phyloP scores from a whole-genome alignment of 228 moss, liverwort and hornwort species.

The Sphagnum magellanicum region DNA sequence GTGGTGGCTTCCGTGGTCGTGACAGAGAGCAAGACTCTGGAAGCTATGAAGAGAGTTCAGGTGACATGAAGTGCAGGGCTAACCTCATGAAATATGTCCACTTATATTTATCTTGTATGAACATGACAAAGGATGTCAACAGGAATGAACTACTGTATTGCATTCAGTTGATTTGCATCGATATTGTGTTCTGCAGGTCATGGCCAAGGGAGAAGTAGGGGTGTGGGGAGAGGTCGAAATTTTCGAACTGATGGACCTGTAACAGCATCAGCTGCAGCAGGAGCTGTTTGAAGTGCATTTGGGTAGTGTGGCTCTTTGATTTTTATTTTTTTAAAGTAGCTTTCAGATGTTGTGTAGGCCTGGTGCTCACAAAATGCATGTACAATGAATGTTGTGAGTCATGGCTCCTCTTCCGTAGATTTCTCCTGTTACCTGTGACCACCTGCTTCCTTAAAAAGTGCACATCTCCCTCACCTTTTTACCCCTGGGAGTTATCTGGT shows the following conservation, averaged over 20 bases:
- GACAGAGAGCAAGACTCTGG: slow-evolving; percentile 91
- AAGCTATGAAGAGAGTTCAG: slow-evolving; percentile 56
- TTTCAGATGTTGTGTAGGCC: too few relatives aligned
- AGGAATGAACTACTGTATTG: background rate
- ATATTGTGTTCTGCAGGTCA: slow-evolving; percentile 47
- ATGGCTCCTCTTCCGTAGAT: too few relatives aligned
- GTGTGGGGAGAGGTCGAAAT: slow-evolving; percentile 67
- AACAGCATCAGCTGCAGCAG: slow-evolving; percentile 56
- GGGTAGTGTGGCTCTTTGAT: too few relatives aligned
- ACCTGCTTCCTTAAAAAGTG: too few relatives aligned
- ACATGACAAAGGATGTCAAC: background rate
- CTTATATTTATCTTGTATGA: background rate
- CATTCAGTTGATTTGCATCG: background rate
- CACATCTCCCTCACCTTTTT: too few relatives aligned
- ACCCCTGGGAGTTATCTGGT: too few relatives aligned
- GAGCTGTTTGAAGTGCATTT: slow-evolving; percentile 34
- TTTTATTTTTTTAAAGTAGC: too few relatives aligned
- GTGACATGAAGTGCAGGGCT: background rate
- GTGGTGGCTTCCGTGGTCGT: slow-evolving; percentile 64
- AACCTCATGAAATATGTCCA: background rate
- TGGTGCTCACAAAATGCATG: too few relatives aligned
- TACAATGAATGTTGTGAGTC: too few relatives aligned
- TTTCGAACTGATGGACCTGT: slow-evolving; percentile 71
- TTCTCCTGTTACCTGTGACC: too few relatives aligned
- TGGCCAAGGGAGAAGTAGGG: slow-evolving; percentile 94